Base-by-base conservation (phyloP, 371 early-diverging fungal species). In the Circinella umbellata region DNA sequence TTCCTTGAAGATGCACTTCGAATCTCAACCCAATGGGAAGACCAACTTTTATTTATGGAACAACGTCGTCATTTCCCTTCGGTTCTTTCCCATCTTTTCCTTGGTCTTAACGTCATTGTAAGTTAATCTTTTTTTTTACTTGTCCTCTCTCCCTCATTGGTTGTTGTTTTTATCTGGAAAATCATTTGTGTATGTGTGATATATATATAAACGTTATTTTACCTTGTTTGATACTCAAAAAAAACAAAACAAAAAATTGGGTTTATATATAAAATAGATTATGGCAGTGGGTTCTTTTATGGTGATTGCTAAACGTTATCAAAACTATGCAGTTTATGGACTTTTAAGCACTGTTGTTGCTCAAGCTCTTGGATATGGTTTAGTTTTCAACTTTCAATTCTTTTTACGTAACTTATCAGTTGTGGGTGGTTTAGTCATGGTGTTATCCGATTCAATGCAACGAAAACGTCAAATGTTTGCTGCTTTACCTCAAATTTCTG, bases 1-100 rank as follows among this genome's bases (percentile, higher is more conserved):
- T 97, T 96, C 82, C 83, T 94, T 64, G 98, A 97, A 76, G 98
- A 97, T 79, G 88, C 97, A 6, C 71, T 95, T 51, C 89, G 97
- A 54, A 95, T 97, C 66, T 73, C 88, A 67, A 86, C 92, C 55
- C 96, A 96, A 74, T 96, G 95, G 91, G 71, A 77, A 46, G 94
- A 95, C 75, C 96, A 97, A 84, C 76, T 92, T 15, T 86, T 79
- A 69, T 97, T 90, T 79, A 84, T 97, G 71, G 83, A 91, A 60
- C 80, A 87, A 59, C 84, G 87, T 69, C 89, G 93, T 61, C 87
- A 91, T 59, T 93, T 97, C 73, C 92, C 92, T 1, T 84, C 82
- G 76, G 88, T 88, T 9, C 18, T 91, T 46, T 87, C 92, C 64
- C 91, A 94, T 71, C 38, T 93, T 27, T 97, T 96, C 69, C 86